Evolutionary conservation across 2,329 filamentous ascomycete genomes (phyloP), one percentile per base, ranked within the genome.

Genomic region (Trichoderma brevicompactum): DNA sequence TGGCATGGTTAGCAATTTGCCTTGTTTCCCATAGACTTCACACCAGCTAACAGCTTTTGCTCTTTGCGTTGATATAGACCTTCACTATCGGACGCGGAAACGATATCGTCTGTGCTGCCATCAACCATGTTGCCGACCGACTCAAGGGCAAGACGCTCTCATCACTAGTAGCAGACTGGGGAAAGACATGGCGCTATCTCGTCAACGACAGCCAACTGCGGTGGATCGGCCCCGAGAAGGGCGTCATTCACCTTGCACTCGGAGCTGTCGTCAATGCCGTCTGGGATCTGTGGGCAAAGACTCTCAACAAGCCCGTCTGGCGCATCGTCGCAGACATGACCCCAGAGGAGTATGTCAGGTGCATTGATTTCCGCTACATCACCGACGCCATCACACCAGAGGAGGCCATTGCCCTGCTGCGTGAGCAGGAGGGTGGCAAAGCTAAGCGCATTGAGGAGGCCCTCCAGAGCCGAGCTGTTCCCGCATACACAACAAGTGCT

Each of bases 241-340:
- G 93, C 66, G 93, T 97, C 50, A 96, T 96, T 71, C 93, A 97
- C 78, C 90, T 97, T 7, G 93, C 93, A 1, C 87, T 97, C 10
- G 92, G 92, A 36, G 91, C 92, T 49, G 90, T 96, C 15, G 91
- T 96, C 72, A 97, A 97, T 76, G 93, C 92, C 15, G 83, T 96
- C 72, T 97, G 93, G 93, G 93, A 97, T 77, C 86, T 97, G n/a
- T 96, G 93, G 93, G 92, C 92, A 63, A 96, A 96, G 81, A 85
- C 85, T 2, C 85, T 95, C 41, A 84, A 86, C 69, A 96, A 97
- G 82, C 94, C 93, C 3, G 92, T 97, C 13, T 97, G 93, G 94
- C 86, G 88, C 66, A 89, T 97, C 68, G 90, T 97, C 28, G 90
- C 91, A 10, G 93, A 97, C 70, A 96, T 97, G 91, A 89, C 85